A percentile compares a stretch with the other conserved stretches of the same genome.
phyloP scores from a whole-genome alignment of 163 green algal genomes.

The Scenedesmus sp. region DNA sequence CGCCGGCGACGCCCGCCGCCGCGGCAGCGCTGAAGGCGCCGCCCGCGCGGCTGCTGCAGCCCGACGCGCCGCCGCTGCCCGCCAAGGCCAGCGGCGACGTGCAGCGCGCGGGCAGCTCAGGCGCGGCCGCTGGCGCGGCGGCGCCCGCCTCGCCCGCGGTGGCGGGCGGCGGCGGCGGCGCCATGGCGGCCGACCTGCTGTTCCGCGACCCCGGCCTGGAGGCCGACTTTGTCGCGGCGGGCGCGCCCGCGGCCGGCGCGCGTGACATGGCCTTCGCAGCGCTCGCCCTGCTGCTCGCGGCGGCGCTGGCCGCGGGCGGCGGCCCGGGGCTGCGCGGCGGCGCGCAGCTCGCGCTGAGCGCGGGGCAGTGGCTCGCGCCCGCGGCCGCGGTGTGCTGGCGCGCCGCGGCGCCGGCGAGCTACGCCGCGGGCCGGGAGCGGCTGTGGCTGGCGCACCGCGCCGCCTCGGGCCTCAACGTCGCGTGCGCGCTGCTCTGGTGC shows the following conservation, averaged over 20 bases:
- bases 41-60: too few relatives aligned
- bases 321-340: not conserved
- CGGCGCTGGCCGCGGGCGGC: not conserved
- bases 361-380: constrained; percentile 24
- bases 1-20: too few relatives aligned
- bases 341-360: constrained; percentile 16
- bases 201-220: not conserved
- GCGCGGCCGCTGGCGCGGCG: too few relatives aligned
- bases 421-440: constrained; percentile 1
- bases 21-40: too few relatives aligned
- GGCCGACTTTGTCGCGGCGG: not conserved
- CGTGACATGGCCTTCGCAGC: constrained; percentile 4
- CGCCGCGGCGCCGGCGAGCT: not conserved
- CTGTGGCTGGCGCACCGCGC: constrained; percentile 32
- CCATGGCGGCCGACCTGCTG: not conserved
- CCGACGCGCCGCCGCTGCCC: too few relatives aligned
- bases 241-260: not conserved
- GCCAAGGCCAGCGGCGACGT: too few relatives aligned
- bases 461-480: too few relatives aligned
- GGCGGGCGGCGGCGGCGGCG: not conserved
- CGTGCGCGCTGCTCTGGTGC: not conserved
- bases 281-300: not conserved
- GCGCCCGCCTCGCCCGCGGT: not conserved
- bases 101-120: too few relatives aligned
- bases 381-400: constrained; percentile 6